phyloP scores from a whole-genome alignment of 2,329 filamentous ascomycete genomes.

The Neonectria neomacrospora region DNA sequence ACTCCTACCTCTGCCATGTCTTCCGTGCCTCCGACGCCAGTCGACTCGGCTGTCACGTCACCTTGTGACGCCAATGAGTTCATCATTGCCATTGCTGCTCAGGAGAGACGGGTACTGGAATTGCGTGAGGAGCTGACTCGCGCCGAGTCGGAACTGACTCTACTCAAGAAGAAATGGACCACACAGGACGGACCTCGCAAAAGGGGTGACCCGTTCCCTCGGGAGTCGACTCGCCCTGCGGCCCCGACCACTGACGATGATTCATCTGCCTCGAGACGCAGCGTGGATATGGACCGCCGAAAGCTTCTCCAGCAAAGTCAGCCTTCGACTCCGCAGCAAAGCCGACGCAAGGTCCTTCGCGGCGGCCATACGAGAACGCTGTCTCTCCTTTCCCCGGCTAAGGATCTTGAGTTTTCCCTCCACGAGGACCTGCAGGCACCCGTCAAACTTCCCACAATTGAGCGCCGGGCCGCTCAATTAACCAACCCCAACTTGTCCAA shows the following conservation, averaged over 20 bases:
- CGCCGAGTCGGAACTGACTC: constrained; percentile 80
- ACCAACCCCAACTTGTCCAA: constrained; percentile 59
- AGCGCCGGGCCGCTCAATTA: constrained; percentile 50
- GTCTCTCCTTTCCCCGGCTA: constrained; percentile 82
- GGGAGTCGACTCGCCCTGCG: constrained; percentile 63
- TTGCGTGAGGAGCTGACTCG: constrained; percentile 87
- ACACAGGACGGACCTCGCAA: constrained; percentile 81
- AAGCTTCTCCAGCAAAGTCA: constrained; percentile 69
- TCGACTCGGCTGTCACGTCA: constrained; percentile 55
- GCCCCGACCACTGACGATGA: constrained; percentile 45
- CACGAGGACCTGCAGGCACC: constrained; percentile 52
- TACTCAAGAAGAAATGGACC: constrained; percentile 86
- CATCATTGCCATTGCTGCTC: constrained; percentile 88
- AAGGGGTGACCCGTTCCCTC: constrained; percentile 68
- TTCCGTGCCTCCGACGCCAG: constrained; percentile 63
- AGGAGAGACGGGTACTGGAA: constrained; percentile 91
- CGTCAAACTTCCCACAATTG: constrained; percentile 42
- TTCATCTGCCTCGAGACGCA: constrained; percentile 52
- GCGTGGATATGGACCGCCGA: constrained; percentile 76
- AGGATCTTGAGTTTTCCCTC: constrained; percentile 56
- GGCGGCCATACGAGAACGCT: constrained; percentile 73
- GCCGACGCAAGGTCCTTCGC: constrained; percentile 72
- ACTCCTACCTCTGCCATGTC: constrained; percentile 55
- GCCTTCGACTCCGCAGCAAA: constrained; percentile 54
- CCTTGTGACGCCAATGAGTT: constrained; percentile 73